Percentiles rank a stretch among this genome's conserved stretches.
These are phyloP conservation scores for Saccharata proteae DNA, from an alignment of 2,329 filamentous ascomycete species.

Conservation along the genomic window DNA sequence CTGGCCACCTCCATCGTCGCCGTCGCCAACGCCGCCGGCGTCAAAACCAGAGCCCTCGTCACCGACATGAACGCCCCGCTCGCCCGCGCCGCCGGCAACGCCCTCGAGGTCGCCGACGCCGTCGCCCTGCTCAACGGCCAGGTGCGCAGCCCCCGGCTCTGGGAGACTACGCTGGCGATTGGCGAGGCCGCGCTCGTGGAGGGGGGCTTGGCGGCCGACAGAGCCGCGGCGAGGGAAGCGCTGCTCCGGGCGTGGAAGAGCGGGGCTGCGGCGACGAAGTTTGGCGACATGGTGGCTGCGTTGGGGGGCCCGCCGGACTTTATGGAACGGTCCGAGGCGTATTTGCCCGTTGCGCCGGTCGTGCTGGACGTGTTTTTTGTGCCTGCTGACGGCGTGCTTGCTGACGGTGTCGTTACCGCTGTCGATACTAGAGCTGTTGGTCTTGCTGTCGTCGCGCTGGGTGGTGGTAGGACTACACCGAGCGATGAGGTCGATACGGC, in stretches of 20 bases:
- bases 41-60: constrained; percentile 4
- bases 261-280: constrained; percentile 3
- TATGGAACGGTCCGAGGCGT: not conserved
- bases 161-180: constrained; percentile 7
- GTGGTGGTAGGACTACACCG: constrained; percentile 5
- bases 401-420: constrained; percentile 3
- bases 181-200: constrained; percentile 8
- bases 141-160: constrained; percentile 4
- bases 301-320: constrained; percentile 5
- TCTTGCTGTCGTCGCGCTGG: constrained; percentile 7
- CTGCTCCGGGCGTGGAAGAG: constrained; percentile 7
- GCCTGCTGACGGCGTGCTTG: too few relatives aligned
- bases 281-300: constrained; percentile 4
- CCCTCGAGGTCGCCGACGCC: constrained; percentile 8
- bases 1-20: constrained; percentile 7
- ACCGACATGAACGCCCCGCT: constrained; percentile 7
- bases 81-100: constrained; percentile 6
- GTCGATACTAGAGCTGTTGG: constrained; percentile 7
- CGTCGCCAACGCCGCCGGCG: constrained; percentile 6
- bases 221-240: constrained; percentile 1
- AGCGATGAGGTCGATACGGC: constrained; percentile 5
- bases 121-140: constrained; percentile 8
- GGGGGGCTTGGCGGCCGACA: not conserved
- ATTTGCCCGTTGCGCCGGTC: constrained; percentile 3
- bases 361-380: constrained; percentile 2